A percentile compares a stretch with the other conserved stretches of the same genome.
Evolutionary conservation across 257 asterid species (phyloP).

Genomic region (Solanum chmielewskii): DNA sequence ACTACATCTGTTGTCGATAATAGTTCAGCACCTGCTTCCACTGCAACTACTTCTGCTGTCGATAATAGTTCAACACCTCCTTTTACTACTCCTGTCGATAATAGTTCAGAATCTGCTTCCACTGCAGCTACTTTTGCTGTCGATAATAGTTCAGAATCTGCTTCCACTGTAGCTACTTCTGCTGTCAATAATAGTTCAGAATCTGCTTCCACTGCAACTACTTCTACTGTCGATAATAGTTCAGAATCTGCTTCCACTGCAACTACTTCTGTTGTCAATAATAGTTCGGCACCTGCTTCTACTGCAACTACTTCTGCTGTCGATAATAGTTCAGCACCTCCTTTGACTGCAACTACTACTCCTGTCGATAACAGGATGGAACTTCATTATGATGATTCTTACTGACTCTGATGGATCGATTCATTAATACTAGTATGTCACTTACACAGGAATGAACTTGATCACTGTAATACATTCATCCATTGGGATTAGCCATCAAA

Average conservation of each 20-base stretch:
- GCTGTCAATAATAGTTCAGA: background rate
- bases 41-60: background rate
- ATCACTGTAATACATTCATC: background rate
- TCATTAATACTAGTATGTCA: background rate
- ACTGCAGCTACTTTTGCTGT: background rate
- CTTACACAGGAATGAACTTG: background rate
- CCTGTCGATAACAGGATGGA: background rate
- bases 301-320: background rate
- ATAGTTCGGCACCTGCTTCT: background rate
- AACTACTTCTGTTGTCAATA: background rate
- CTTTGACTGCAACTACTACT: background rate
- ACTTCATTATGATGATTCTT: background rate
- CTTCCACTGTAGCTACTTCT: background rate
- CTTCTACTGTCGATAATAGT: background rate
- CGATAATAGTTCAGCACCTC: background rate
- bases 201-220: background rate
- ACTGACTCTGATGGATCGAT: background rate
- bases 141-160: background rate
- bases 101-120: no score
- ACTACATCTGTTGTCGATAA: background rate
- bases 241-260: background rate
- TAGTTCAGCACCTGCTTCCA: background rate
- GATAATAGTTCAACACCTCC: background rate
- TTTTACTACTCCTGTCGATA: background rate
- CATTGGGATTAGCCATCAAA: background rate